These are phyloP conservation scores for Cucumis hystrix DNA, from an alignment of 306 rosid genomes.

Conservation along the genomic window DNA sequence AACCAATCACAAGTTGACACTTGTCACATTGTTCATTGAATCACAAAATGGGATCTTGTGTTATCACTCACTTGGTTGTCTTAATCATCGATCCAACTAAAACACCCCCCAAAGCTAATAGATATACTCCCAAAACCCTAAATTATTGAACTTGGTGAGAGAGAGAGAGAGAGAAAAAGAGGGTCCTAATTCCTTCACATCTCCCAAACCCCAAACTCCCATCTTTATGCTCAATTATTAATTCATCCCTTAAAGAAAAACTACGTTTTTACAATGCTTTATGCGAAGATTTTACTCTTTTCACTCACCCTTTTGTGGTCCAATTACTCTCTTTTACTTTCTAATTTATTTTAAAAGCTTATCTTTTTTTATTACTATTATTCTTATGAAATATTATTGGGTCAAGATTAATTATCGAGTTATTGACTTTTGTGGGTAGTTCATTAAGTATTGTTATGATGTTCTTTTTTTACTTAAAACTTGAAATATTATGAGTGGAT, in stretches of 20 bases:
- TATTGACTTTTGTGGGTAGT: background rate
- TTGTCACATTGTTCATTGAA: background rate
- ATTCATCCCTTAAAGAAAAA: background rate
- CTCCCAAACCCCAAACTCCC: background rate
- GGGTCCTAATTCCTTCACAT: background rate
- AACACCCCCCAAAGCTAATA: conserved; percentile 19
- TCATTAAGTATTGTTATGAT: background rate
- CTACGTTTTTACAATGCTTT: background rate
- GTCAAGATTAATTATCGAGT: background rate
- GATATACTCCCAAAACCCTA: conserved; percentile 15
- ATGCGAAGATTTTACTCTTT: background rate
- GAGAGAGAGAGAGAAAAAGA: background rate
- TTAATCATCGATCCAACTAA: conserved; percentile 33
- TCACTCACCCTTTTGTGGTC: background rate
- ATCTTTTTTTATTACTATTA: background rate
- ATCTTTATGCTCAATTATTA: conserved; percentile 7
- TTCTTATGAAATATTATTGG: background rate
- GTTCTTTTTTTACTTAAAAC: background rate
- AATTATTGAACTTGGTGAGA: background rate
- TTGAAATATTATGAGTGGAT: background rate
- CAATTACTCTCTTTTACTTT: background rate
- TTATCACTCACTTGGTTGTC: conserved; percentile 20
- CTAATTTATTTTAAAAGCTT: background rate
- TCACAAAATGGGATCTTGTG: background rate
- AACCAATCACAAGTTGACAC: background rate